Evolutionary conservation across 306 rosid species (phyloP).

Genomic region (Corylus avellana): DNA sequence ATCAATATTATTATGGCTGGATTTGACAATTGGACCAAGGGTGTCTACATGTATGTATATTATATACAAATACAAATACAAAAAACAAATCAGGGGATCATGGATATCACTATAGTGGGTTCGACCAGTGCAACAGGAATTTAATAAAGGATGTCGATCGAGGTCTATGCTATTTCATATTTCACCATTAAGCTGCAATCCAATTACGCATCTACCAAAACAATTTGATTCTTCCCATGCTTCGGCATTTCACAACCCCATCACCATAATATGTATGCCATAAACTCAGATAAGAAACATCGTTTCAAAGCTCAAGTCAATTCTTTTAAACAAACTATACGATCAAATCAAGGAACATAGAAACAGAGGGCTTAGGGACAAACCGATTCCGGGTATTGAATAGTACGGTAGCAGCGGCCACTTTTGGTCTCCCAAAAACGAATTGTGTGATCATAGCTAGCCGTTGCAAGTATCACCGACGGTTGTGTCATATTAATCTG

Average conservation of each 20-base stretch:
- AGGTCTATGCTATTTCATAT: background rate
- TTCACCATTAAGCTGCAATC: background rate
- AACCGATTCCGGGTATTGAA: conserved; percentile 95
- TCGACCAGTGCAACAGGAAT: background rate
- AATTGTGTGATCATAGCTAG: conserved; percentile 95
- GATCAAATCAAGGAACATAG: background rate
- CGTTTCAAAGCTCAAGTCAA: background rate
- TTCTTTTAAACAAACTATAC: background rate
- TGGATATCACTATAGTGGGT: background rate
- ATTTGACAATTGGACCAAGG: background rate
- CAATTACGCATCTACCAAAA: background rate
- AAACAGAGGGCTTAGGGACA: conserved; percentile 8
- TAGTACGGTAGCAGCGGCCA: conserved; percentile 98
- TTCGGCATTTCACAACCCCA: background rate
- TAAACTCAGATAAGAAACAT: background rate
- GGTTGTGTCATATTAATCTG: conserved; percentile 73
- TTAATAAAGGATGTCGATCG: background rate
- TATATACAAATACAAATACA: background rate
- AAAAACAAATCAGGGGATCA: background rate
- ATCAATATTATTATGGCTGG: background rate
- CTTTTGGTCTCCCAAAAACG: conserved; percentile 99
- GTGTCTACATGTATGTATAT: no score
- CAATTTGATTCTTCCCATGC: background rate
- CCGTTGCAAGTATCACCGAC: conserved; percentile 90
- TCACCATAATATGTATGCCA: background rate